phyloP scores from a whole-genome alignment of 192 early-diverging fungal genomes.

The Coemansia sp. region DNA sequence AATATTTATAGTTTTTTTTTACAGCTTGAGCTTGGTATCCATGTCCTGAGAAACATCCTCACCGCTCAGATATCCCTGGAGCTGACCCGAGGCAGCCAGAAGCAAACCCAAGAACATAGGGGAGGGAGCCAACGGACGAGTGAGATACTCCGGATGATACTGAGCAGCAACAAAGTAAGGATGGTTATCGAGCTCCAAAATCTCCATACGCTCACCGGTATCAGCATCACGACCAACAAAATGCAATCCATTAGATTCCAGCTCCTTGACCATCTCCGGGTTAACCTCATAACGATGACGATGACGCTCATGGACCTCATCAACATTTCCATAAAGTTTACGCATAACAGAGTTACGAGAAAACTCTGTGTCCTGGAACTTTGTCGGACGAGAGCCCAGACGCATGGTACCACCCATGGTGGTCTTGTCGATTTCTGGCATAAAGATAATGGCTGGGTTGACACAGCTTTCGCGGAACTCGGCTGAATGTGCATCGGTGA shows the following conservation, averaged over 20 bases:
- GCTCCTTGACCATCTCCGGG: constrained; percentile 69
- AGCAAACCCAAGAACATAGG: constrained; percentile 94
- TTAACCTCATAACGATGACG: constrained; percentile 99
- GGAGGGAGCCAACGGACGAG: constrained; percentile 87
- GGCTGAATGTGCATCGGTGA: constrained; percentile 78
- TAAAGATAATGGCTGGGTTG: constrained; percentile 85
- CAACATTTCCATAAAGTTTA: constrained; percentile 62
- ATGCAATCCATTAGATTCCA: constrained; percentile 79
- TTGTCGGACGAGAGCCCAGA: constrained; percentile 80
- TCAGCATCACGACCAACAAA: constrained; percentile 92
- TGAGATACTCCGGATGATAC: constrained; percentile 98
- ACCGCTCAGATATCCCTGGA: constrained; percentile 57
- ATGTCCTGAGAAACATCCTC: constrained; percentile 18
- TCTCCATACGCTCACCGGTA: constrained; percentile 97
- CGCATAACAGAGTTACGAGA: constrained; percentile 62
- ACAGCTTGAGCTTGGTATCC: constrained; percentile 50
- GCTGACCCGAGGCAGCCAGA: constrained; percentile 75
- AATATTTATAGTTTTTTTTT: constrained; percentile 6
- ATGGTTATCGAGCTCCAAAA: constrained; percentile 85
- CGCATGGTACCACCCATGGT: constrained; percentile 98
- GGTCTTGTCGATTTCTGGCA: constrained; percentile 95
- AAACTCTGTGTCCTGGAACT: constrained; percentile 70
- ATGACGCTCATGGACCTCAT: constrained; percentile 82
- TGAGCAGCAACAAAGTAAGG: constrained; percentile 94
- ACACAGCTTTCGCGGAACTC: constrained; percentile 78